Evolutionary conservation across 176 grass and related monocot species (phyloP), one percentile per base, ranked within the genome.

Genomic region (Eleusine coracana): DNA sequence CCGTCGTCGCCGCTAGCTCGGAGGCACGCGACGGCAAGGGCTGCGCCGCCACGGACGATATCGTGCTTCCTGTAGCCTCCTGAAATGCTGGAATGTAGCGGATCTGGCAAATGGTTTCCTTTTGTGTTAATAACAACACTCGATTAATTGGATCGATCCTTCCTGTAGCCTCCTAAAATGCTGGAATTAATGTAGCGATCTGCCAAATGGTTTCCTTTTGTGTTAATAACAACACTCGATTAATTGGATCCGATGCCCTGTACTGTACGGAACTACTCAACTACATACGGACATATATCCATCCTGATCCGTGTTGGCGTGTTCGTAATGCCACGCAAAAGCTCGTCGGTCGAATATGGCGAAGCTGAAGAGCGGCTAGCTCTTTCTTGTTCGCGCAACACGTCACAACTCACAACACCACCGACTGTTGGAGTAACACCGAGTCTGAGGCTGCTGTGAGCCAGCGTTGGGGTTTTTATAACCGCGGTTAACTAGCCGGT

Each of bases 11-110:
- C 46, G 21, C 58, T 45, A 55, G 6, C 29, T 3, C 28, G 17
- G 71, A 85, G 25, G 71, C 1, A 7, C 0, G 2, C 27, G 55
- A 71, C 56, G 78, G 25, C 77, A 68, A 82, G 71, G 29, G 16
- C 1, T 74, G 23, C 70, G 51, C 63, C 70, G 41, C 63, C 1
- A 21, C 44, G 11, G 77, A 45, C 55, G 48, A 6, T 21, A 60
- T 17, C 76, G 44, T 18, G 76, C 16, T 49, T 18, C 41, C 7
- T 31, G 45, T 36, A 54, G 28, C 3, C n/a, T 0, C 2, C 5
- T 65, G 34, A 65, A 65, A 65, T 34, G 27, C 9, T 15, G 11
- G 50, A 15, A 52, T 52, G 49, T 55, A 55, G 46, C 3, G 1
- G 0, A 55, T 74, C 28, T 37, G 6, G 44, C 9, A 20, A 16